phyloP scores from a whole-genome alignment of 768 basidiomycete species.

The Lyophyllum atratum region DNA sequence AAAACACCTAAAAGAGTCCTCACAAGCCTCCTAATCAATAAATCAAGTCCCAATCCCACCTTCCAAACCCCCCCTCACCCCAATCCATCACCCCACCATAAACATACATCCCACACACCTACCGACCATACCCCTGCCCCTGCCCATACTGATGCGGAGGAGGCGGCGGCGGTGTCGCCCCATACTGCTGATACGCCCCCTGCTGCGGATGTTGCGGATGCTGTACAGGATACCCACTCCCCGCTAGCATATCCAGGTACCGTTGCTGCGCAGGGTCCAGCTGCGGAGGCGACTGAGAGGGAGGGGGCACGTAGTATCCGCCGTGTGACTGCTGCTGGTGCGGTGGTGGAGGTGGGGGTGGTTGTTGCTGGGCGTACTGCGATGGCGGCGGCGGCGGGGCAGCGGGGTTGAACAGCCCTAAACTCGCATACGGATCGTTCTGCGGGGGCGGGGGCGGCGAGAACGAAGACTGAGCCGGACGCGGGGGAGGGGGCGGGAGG shows the following conservation, averaged over 20 bases:
- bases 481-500: slow-evolving; percentile 36
- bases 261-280: too few relatives aligned
- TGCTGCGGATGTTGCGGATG: background rate
- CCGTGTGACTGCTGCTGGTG: background rate
- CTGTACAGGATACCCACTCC: too few relatives aligned
- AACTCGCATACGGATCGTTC: slow-evolving; percentile 39
- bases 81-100: too few relatives aligned
- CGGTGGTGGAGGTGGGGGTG: slow-evolving; percentile 4
- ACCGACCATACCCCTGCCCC: slow-evolving; percentile 1
- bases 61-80: too few relatives aligned
- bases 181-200: background rate
- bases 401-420: slow-evolving; percentile 32
- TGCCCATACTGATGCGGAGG: background rate
- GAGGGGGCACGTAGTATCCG: too few relatives aligned
- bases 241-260: too few relatives aligned
- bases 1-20: too few relatives aligned
- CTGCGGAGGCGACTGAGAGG: too few relatives aligned
- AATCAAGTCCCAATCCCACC: too few relatives aligned
- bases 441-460: slow-evolving; percentile 24
- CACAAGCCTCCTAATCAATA: too few relatives aligned
- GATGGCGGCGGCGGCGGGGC: background rate
- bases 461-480: slow-evolving; percentile 23
- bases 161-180: slow-evolving; percentile 9
- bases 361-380: slow-evolving; percentile 5
- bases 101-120: too few relatives aligned